Conservation (phyloP, 2,329 filamentous ascomycete species). For the Malbranchea cinnamomea region DNA sequence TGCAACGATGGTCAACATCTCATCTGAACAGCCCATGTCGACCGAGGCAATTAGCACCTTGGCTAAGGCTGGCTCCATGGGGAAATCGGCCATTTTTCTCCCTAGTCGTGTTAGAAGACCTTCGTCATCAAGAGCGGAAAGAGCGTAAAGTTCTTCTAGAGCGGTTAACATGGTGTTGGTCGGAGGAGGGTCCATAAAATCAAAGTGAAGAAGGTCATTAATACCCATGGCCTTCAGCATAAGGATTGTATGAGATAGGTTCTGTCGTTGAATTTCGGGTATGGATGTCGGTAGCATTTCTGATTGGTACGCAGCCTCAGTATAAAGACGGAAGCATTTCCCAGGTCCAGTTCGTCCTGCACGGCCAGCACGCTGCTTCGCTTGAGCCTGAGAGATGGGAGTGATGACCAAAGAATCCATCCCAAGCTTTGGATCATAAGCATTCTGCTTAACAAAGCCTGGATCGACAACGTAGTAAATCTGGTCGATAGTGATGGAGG, state of each 20-base stretch:
- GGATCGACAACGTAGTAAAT: slow-evolving; percentile 97
- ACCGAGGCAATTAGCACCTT: slow-evolving; percentile 83
- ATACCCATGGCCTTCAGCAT: slow-evolving; percentile 99
- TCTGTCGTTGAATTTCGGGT: slow-evolving; percentile 91
- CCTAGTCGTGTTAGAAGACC: slow-evolving; percentile 81
- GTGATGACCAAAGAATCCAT: slow-evolving; percentile 96
- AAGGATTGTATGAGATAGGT: slow-evolving; percentile 79
- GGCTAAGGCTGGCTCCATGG: slow-evolving; percentile 85
- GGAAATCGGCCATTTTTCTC: slow-evolving; percentile 96
- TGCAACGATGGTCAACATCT: slow-evolving; percentile 84
- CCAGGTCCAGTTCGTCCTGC: slow-evolving; percentile 90
- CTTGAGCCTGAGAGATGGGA: slow-evolving; percentile 91
- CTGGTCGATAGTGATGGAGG: slow-evolving; percentile 91
- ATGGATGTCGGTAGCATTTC: slow-evolving; percentile 96
- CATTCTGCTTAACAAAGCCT: slow-evolving; percentile 95
- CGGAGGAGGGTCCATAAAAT: slow-evolving; percentile 97
- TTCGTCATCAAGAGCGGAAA: slow-evolving; percentile 88
- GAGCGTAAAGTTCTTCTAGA: slow-evolving; percentile 82
- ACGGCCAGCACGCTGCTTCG: slow-evolving; percentile 82
- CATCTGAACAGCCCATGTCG: slow-evolving; percentile 78
- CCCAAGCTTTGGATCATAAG: slow-evolving; percentile 89
- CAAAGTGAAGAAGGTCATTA: slow-evolving; percentile 90
- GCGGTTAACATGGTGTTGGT: slow-evolving; percentile 97
- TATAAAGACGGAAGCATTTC: slow-evolving; percentile 91
- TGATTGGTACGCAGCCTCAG: slow-evolving; percentile 84